These are phyloP conservation scores for Mucor lusitanicus DNA, from an alignment of 371 early-diverging fungal species.

Conservation along the genomic window DNA sequence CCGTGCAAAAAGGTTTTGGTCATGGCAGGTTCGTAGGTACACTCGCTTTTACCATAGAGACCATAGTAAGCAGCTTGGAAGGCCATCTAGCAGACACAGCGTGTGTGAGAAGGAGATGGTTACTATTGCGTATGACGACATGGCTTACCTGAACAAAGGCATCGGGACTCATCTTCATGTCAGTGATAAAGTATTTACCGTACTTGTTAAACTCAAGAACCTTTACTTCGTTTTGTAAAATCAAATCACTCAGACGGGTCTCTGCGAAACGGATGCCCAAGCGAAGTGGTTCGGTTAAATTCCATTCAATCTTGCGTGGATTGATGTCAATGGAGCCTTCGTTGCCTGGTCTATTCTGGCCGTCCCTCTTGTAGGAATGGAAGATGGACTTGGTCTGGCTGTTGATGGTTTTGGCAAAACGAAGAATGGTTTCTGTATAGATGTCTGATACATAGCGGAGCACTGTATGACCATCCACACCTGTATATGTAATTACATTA, in stretches of 20 bases:
- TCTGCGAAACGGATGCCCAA: conserved; percentile 59
- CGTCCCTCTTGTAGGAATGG: conserved; percentile 20
- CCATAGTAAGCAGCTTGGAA: conserved; percentile 93
- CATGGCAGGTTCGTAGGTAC: conserved; percentile 89
- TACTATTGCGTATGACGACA: neutral
- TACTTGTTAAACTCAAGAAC: conserved; percentile 66
- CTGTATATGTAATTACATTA: conserved; percentile 16
- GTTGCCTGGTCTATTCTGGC: neutral
- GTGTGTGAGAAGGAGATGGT: neutral
- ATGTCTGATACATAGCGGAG: conserved; percentile 61
- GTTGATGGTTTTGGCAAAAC: conserved; percentile 60
- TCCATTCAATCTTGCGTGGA: conserved; percentile 60
- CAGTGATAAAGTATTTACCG: conserved; percentile 75
- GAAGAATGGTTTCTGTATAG: conserved; percentile 59
- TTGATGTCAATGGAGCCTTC: conserved; percentile 16
- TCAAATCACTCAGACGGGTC: conserved; percentile 54
- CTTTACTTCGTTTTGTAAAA: conserved; percentile 64
- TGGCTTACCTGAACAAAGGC: conserved; percentile 68
- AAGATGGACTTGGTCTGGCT: conserved; percentile 58
- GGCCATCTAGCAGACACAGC: conserved; percentile 66
- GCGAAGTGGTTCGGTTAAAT: conserved; percentile 43
- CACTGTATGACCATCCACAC: conserved; percentile 64
- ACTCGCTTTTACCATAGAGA: conserved; percentile 70
- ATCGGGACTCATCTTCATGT: conserved; percentile 74
- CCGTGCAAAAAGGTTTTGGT: conserved; percentile 83